Conservation (phyloP, 345 rosid genomes). For the Murraya koenigii region DNA sequence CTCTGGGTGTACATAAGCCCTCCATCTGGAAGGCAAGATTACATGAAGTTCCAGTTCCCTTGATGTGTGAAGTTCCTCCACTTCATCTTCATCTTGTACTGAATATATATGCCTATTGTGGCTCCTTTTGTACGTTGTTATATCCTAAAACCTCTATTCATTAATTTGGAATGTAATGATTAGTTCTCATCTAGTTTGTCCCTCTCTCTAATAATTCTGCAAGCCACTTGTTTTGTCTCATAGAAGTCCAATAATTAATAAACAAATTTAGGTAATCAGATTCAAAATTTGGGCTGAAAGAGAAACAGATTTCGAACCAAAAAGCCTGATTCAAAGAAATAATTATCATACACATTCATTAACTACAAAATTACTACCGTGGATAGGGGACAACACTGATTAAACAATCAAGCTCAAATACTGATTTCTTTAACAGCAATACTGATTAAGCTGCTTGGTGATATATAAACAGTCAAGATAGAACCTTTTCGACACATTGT, state of each 20-base stretch:
- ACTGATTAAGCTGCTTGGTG: too few species aligned
- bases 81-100: conserved; percentile 20
- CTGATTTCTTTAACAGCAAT: too few species aligned
- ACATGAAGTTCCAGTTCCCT: conserved; percentile 49
- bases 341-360: neutral
- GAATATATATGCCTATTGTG: too few species aligned
- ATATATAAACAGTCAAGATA: neutral
- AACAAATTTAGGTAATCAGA: neutral
- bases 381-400: too few species aligned
- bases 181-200: neutral
- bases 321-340: neutral
- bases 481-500: neutral
- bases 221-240: too few species aligned
- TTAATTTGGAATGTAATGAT: neutral
- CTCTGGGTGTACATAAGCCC: conserved; percentile 74
- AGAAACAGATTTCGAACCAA: neutral
- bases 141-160: neutral
- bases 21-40: conserved; percentile 48
- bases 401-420: too few species aligned
- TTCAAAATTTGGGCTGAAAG: neutral
- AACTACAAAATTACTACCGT: neutral
- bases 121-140: neutral
- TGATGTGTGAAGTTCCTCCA: conserved; percentile 39
- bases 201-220: too few species aligned
- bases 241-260: neutral